Conservation (phyloP, 163 green algal species). For the Coccomyxa subellipsoidea region DNA sequence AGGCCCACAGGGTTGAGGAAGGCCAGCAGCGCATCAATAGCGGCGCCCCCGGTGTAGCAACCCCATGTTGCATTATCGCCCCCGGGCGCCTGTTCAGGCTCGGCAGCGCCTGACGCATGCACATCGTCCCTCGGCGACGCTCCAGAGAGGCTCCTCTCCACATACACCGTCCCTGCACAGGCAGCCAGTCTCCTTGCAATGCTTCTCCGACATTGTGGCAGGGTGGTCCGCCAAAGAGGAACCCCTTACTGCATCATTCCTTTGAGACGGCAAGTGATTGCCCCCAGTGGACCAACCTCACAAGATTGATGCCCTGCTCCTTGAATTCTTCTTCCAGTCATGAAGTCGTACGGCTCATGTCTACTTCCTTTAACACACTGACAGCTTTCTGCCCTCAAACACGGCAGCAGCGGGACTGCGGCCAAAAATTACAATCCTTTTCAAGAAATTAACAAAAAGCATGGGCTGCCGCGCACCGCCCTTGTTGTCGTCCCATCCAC, state of each 20-base stretch:
- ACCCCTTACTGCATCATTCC: background rate
- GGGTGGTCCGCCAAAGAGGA: no score
- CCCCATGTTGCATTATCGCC: background rate
- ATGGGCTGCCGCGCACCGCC: background rate
- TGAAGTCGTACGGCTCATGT: background rate
- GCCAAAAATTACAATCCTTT: background rate
- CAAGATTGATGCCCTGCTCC: no score
- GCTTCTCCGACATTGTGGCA: no score
- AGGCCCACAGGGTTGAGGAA: slow-evolving; percentile 7
- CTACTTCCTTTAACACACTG: background rate
- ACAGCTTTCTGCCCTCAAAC: background rate
- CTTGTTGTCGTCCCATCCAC: background rate
- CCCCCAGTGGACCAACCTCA: no score
- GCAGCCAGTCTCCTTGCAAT: no score
- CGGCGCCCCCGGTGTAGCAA: background rate
- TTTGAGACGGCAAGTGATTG: background rate
- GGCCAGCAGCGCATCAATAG: background rate
- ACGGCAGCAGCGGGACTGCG: no score
- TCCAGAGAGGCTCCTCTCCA: background rate
- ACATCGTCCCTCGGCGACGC: background rate
- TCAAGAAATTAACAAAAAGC: no score
- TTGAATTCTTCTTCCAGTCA: no score
- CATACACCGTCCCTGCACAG: slow-evolving; percentile 6
- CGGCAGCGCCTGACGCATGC: background rate
- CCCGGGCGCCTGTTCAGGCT: background rate